Conservation (phyloP, 305 asterid species). For the Fraxinus albicans region DNA sequence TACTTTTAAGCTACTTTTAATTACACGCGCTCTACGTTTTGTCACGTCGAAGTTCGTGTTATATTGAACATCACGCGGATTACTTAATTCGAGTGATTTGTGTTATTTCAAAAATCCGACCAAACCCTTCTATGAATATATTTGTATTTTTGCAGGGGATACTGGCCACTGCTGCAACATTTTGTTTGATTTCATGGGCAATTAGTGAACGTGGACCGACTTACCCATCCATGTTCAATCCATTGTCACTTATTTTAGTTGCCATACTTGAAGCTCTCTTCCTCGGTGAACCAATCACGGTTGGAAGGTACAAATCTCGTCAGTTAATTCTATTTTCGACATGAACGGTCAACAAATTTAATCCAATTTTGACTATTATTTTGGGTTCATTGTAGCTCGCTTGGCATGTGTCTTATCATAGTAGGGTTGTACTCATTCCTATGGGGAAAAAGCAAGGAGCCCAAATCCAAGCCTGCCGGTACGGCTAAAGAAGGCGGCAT, state of each 20-base stretch:
- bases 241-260: conserved; percentile 48
- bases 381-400: conserved; percentile 40
- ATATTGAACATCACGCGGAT: neutral
- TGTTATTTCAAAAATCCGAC: neutral
- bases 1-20: neutral
- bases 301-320: conserved; percentile 52
- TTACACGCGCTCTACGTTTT: neutral
- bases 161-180: conserved; percentile 50
- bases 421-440: conserved; percentile 55
- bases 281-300: conserved; percentile 29
- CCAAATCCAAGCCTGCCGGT: neutral
- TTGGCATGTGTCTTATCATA: conserved; percentile 49
- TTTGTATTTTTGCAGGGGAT: conserved; percentile 38
- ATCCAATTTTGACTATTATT: neutral
- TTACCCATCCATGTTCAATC: conserved; percentile 74
- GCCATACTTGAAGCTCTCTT: conserved; percentile 44
- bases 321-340: neutral
- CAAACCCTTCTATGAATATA: neutral
- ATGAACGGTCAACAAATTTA: neutral
- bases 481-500: neutral
- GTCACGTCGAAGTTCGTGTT: neutral
- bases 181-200: conserved; percentile 52
- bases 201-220: conserved; percentile 56
- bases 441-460: conserved; percentile 46
- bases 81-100: neutral